phyloP scores from a whole-genome alignment of 352 stramenopile species.

The Salisapilia sapeloensis region DNA sequence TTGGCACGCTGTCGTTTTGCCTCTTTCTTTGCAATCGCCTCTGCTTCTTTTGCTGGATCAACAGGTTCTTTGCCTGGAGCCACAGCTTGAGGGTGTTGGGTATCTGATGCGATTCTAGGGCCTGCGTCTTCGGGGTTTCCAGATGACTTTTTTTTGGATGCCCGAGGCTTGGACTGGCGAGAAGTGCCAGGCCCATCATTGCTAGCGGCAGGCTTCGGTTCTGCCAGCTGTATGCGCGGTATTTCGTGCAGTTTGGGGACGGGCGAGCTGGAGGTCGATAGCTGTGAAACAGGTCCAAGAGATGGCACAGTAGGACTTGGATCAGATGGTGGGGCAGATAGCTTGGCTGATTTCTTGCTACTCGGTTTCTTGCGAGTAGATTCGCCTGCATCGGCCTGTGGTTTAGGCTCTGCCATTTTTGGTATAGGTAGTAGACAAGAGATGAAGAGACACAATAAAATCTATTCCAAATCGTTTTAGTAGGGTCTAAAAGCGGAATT shows the following conservation, averaged over 20 bases:
- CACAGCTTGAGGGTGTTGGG: slow-evolving; percentile 2
- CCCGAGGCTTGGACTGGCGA: slow-evolving; percentile 11
- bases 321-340: slow-evolving; percentile 3
- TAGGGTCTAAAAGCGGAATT: no score
- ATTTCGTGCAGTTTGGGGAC: slow-evolving; percentile 8
- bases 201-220: slow-evolving; percentile 13
- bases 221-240: slow-evolving; percentile 21
- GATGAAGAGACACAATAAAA: no score
- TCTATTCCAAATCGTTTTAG: no score
- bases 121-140: slow-evolving; percentile 3
- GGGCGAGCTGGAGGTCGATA: slow-evolving; percentile 3
- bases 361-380: slow-evolving; percentile 8
- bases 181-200: no score
- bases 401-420: no score
- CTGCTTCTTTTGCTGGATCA: slow-evolving; percentile 14
- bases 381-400: slow-evolving; percentile 1
- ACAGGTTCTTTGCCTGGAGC: slow-evolving; percentile 15
- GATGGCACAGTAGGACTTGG: slow-evolving; percentile 3
- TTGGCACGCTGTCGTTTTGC: slow-evolving; percentile 33
- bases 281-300: slow-evolving; percentile 5
- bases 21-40: slow-evolving; percentile 10
- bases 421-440: no score
- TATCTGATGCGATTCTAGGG: neutral
- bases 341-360: slow-evolving; percentile 16
- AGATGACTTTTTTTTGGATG: slow-evolving; percentile 21